Evolutionary conservation across 1,284 basidiomycete genomes (phyloP), one percentile per base, ranked within the genome.

Genomic region (Takashimella koratensis): DNA sequence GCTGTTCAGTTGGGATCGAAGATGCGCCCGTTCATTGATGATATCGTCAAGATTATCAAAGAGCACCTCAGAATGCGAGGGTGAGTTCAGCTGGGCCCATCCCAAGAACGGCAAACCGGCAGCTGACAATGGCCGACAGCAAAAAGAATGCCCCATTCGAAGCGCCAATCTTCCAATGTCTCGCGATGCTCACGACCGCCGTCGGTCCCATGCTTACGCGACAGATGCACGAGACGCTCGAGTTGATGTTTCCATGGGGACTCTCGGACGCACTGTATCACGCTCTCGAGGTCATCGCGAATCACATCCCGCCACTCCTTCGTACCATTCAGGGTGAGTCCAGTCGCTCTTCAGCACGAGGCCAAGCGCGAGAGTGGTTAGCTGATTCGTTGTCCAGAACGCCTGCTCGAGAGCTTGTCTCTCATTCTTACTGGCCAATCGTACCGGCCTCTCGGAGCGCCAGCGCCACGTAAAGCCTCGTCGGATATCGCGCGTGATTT

Each of bases 191-290:
- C 48, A 93, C 94, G 1, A 85, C 86, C 0, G 92, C 96, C 4
- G 93, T 99, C 39, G 96, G 96, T 0, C 93, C 94, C 1, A 95
- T 94, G 70, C 80, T 99, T 49, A 98, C 96, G 0, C 91, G 94
- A 68, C 82, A 96, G 54, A 82, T 98, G 64, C 96, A 98, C 74
- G 96, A 98, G 68, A 87, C 98, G 62, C 83, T 99, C 27, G 93
- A 98, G 70, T 80, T 97, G 47, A 98, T 98, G 89, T 92, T 98
- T 73, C 88, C 86, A 0, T 96, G 89, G 74, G 95, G 94, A 2
- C 78, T 99, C 56, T 95, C 89, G 65, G 90, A 95, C 56, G 85
- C 94, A 10, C 79, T 99, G 40, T 84, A 87, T 41, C 84, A 88
- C 63, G 93, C 95, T 0, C 80, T 99, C 6, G 84, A 86, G 22